Evolutionary conservation across 208 protist species (phyloP).

Genomic region (Phytomonas sp.): DNA sequence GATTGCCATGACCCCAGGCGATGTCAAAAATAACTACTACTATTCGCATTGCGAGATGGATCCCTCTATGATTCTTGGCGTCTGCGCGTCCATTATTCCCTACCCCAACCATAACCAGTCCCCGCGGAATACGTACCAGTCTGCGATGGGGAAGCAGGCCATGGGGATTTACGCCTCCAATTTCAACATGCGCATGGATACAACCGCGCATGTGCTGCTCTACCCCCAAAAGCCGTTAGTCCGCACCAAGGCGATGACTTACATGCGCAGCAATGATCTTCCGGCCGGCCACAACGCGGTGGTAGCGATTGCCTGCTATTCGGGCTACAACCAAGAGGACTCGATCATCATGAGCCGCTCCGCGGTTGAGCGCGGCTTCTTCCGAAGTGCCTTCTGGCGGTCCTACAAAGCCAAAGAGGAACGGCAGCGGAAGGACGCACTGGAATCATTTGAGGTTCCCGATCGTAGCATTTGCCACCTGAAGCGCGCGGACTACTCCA

Average conservation of each 20-base stretch:
- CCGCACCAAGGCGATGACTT: constrained; percentile 94
- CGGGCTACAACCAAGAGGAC: constrained; percentile 99
- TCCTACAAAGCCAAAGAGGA: constrained; percentile 82
- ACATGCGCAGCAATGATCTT: constrained; percentile 94
- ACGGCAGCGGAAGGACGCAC: constrained; percentile 38
- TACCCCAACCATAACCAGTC: constrained; percentile 99
- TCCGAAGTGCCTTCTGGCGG: constrained; percentile 92
- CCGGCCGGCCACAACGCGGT: constrained; percentile 98
- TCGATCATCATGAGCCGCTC: constrained; percentile 97
- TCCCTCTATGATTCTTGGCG: constrained; percentile 81
- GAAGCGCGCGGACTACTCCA: constrained; percentile 91
- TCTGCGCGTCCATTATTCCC: constrained; percentile 95
- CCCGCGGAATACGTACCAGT: constrained; percentile 99
- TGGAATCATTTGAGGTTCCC: constrained; percentile 93
- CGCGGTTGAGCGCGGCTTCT: constrained; percentile 96
- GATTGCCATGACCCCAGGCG: constrained; percentile 86
- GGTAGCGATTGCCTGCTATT: constrained; percentile 98
- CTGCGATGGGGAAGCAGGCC: constrained; percentile 99
- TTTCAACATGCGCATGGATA: constrained; percentile 96
- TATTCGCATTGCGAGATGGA: constrained; percentile 90
- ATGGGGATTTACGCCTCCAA: constrained; percentile 96
- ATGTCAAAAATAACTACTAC: constrained; percentile 69
- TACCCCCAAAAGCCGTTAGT: constrained; percentile 98
- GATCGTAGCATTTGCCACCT: constrained; percentile 68
- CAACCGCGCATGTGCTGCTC: constrained; percentile 94